phyloP scores from a whole-genome alignment of 768 basidiomycete genomes.

The Boletus barrowsii region DNA sequence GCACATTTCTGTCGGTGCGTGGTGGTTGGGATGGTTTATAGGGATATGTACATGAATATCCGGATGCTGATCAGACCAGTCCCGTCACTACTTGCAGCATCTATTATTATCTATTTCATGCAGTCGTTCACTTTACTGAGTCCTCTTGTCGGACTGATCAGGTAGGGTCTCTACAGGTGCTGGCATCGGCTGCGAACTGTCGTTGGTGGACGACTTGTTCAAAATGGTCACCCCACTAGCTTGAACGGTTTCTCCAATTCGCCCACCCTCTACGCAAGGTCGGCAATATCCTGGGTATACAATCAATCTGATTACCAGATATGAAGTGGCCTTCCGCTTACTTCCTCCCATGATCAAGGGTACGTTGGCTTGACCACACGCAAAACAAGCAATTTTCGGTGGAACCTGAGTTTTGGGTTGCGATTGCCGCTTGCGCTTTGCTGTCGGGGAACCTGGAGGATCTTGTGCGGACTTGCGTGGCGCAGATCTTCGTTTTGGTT shows the following conservation, averaged over 20 bases:
- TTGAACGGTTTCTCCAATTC: slow-evolving; percentile 33
- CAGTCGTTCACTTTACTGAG: not conserved
- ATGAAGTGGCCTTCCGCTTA: slow-evolving; percentile 36
- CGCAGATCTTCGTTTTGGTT: slow-evolving; percentile 35
- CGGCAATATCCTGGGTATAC: slow-evolving; percentile 58
- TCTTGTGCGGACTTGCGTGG: slow-evolving; percentile 32
- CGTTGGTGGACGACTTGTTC: not conserved
- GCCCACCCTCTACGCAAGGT: slow-evolving; percentile 59
- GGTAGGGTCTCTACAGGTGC: not conserved
- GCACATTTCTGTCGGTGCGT: slow-evolving; percentile 56
- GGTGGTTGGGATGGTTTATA: slow-evolving; percentile 77
- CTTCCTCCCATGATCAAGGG: slow-evolving; percentile 75
- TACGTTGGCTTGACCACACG: slow-evolving; percentile 66
- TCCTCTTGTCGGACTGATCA: slow-evolving; percentile 1
- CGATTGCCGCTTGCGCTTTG: slow-evolving; percentile 42
- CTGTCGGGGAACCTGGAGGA: slow-evolving; percentile 13
- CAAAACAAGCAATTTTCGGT: slow-evolving; percentile 50
- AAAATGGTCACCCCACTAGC: not conserved
- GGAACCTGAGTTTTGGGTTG: slow-evolving; percentile 36
- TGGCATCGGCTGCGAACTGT: slow-evolving; percentile 2
- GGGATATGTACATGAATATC: slow-evolving; percentile 41
- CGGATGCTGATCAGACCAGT: not conserved
- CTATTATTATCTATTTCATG: slow-evolving; percentile 13
- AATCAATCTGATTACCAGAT: not conserved
- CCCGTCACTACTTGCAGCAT: not conserved